These are phyloP conservation scores for Umbelopsis vinacea DNA, from an alignment of 192 early-diverging fungal species.

Conservation along the genomic window DNA sequence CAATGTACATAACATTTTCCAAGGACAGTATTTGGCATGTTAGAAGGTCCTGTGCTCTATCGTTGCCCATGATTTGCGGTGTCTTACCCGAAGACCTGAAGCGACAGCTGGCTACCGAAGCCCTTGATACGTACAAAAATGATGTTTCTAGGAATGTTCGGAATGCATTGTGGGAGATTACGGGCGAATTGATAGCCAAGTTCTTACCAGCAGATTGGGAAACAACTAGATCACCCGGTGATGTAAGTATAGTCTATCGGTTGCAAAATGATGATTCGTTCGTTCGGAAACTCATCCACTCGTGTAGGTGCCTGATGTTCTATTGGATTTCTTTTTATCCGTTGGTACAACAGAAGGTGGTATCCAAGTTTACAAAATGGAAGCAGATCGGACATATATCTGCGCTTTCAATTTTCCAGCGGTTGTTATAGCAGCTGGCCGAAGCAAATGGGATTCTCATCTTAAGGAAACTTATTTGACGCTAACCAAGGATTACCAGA, in stretches of 20 bases:
- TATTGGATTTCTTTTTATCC: conserved; percentile 53
- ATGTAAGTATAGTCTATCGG: conserved; percentile 7
- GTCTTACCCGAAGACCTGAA: conserved; percentile 51
- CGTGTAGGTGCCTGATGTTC: conserved; percentile 49
- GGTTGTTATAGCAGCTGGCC: conserved; percentile 58
- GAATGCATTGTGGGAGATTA: conserved; percentile 53
- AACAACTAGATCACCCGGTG: conserved; percentile 31
- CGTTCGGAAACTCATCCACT: too few relatives aligned
- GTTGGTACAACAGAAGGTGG: conserved; percentile 23
- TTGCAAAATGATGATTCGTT: too few relatives aligned
- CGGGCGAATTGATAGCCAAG: conserved; percentile 57
- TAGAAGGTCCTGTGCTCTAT: conserved; percentile 51
- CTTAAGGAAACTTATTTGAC: conserved; percentile 48
- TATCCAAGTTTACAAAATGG: conserved; percentile 45
- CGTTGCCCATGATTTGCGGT: conserved; percentile 51
- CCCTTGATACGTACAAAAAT: conserved; percentile 48
- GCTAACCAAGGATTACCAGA: conserved; percentile 49
- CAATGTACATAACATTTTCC: conserved; percentile 54
- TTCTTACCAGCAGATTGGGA: conserved; percentile 50
- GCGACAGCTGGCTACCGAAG: conserved; percentile 41
- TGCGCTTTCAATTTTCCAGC: conserved; percentile 67
- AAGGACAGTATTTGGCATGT: conserved; percentile 64
- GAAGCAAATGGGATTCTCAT: conserved; percentile 54
- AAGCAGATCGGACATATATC: conserved; percentile 53
- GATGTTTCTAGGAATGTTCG: conserved; percentile 59